These are phyloP conservation scores for Carpinus fangiana DNA, from an alignment of 306 rosid genomes.

Conservation along the genomic window DNA sequence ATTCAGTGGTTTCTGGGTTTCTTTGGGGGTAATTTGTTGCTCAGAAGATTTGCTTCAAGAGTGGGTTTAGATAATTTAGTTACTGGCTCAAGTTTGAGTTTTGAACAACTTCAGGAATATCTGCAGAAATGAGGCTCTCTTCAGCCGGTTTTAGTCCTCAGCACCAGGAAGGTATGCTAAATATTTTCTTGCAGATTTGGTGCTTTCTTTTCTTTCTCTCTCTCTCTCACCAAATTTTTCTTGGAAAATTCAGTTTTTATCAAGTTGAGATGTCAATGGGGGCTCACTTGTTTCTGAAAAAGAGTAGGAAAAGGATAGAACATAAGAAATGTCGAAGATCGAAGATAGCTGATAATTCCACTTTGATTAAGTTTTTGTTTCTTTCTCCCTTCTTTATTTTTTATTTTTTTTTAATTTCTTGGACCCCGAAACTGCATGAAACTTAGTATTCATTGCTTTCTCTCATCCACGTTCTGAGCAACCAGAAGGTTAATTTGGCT, in stretches of 20 bases:
- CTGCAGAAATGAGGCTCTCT: constrained; percentile 77
- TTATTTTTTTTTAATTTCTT: constrained; percentile 5
- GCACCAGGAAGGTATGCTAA: constrained; percentile 70
- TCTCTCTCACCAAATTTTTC: constrained; percentile 5
- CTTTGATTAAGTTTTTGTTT: constrained; percentile 8
- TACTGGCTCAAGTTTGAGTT: constrained; percentile 40
- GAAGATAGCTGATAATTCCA: constrained; percentile 14
- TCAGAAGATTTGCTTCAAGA: constrained; percentile 37
- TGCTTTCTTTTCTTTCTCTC: neutral
- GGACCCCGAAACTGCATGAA: constrained; percentile 7
- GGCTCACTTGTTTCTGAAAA: constrained; percentile 1
- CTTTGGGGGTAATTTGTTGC: constrained; percentile 40
- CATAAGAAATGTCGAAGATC: constrained; percentile 15
- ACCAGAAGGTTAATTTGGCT: constrained; percentile 35
- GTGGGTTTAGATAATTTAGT: constrained; percentile 33
- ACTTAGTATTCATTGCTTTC: constrained; percentile 4
- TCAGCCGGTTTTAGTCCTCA: constrained; percentile 90
- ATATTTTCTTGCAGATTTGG: constrained; percentile 21
- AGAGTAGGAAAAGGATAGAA: neutral
- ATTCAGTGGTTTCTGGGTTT: constrained; percentile 40
- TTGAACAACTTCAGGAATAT: constrained; percentile 15
- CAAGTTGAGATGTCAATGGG: constrained; percentile 4
- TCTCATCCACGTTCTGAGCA: constrained; percentile 18
- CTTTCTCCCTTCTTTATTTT: neutral
- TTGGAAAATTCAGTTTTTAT: neutral